Conservation (phyloP, 495 filamentous ascomycete genomes). For the Penicillium longicatenatum region DNA sequence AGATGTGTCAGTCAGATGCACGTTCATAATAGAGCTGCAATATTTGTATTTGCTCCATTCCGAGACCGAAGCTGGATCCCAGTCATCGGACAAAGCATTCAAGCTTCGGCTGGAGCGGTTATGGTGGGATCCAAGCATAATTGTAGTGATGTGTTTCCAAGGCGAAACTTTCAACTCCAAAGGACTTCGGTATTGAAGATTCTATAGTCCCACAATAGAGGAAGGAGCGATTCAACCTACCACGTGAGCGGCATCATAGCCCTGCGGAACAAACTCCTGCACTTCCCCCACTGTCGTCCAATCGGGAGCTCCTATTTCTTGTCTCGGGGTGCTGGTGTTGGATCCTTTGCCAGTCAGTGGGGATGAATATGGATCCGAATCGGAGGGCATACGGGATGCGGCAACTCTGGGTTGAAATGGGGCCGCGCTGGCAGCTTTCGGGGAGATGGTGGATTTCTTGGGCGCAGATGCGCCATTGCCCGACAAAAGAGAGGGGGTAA, state of each 20-base stretch:
- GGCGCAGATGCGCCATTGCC: constrained; percentile 46
- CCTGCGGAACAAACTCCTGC: constrained; percentile 78
- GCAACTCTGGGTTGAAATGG: constrained; percentile 76
- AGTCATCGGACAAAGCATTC: constrained; percentile 28
- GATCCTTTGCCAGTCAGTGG: constrained; percentile 43
- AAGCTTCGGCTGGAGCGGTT: constrained; percentile 16
- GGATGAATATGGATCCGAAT: constrained; percentile 1
- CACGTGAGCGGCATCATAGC: constrained; percentile 63
- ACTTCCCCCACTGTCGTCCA: constrained; percentile 55
- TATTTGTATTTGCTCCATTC: background rate
- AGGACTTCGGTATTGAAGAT: background rate
- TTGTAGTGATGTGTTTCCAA: background rate
- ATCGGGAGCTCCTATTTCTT: constrained; percentile 50
- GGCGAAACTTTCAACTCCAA: background rate
- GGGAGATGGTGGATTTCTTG: constrained; percentile 75
- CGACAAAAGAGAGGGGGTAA: constrained; percentile 71
- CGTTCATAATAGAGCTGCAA: constrained; percentile 13
- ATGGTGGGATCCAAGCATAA: constrained; percentile 12
- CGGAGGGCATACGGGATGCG: constrained; percentile 42
- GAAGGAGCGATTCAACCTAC: constrained; percentile 49
- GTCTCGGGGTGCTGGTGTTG: constrained; percentile 50
- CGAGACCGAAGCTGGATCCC: constrained; percentile 2
- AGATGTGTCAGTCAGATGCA: constrained; percentile 24
- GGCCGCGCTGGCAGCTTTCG: constrained; percentile 85
- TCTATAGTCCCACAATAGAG: background rate